Percentiles rank a stretch among this genome's conserved stretches.
These are phyloP conservation scores for Rhodotorula graminis DNA, from an alignment of 768 basidiomycete species.

Conservation along the genomic window DNA sequence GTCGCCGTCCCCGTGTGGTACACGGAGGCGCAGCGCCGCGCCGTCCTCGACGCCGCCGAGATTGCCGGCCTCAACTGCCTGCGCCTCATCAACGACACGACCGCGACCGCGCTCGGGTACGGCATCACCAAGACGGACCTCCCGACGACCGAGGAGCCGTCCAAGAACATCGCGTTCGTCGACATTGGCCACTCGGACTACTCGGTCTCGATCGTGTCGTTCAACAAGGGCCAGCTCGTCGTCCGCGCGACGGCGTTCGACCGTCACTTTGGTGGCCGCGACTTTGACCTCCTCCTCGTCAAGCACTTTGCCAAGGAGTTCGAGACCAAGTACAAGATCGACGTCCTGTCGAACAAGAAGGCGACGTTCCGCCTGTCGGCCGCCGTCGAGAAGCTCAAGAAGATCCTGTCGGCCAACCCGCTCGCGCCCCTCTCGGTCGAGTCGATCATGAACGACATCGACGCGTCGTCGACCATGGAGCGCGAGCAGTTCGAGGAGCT, in stretches of 20 bases:
- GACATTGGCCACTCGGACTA: slow-evolving; percentile 91
- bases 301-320: slow-evolving; percentile 85
- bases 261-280: slow-evolving; percentile 87
- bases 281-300: slow-evolving; percentile 88
- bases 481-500: slow-evolving; percentile 79
- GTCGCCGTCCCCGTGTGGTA: slow-evolving; percentile 96
- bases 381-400: slow-evolving; percentile 91
- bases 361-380: slow-evolving; percentile 83
- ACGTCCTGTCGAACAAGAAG: slow-evolving; percentile 84
- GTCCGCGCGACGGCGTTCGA: slow-evolving; percentile 88
- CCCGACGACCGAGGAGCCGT: slow-evolving; percentile 67
- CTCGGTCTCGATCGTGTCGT: slow-evolving; percentile 80
- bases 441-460: slow-evolving; percentile 91
- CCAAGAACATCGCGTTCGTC: slow-evolving; percentile 84
- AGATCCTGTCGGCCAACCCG: slow-evolving; percentile 86
- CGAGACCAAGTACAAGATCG: slow-evolving; percentile 96
- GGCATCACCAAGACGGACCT: slow-evolving; percentile 98
- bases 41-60: slow-evolving; percentile 77
- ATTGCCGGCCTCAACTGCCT: slow-evolving; percentile 87
- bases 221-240: slow-evolving; percentile 84
- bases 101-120: slow-evolving; percentile 91
- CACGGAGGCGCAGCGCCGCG: slow-evolving; percentile 87
- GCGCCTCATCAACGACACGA: slow-evolving; percentile 94
- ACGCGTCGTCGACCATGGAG: slow-evolving; percentile 76
- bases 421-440: slow-evolving; percentile 89